Percentiles rank a stretch among this genome's conserved stretches.
Evolutionary conservation across 352 stramenopile species (phyloP).

Genomic region (Thalassiosira hispida): DNA sequence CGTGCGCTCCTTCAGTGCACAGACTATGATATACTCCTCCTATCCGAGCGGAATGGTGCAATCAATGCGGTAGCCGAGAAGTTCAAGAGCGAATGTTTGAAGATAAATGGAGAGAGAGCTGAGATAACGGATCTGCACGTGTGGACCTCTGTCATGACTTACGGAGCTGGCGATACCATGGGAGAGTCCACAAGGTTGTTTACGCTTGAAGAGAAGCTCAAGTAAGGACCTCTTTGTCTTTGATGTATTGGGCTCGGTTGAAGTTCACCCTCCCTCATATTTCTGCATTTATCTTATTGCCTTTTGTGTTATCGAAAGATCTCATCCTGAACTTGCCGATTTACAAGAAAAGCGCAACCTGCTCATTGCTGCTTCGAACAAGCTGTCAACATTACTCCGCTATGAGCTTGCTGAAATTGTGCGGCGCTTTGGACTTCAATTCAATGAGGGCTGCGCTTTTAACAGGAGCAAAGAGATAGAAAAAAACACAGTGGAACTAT

Average conservation of each 20-base stretch:
- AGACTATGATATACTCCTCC: constrained; percentile 42
- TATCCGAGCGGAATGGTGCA: constrained; percentile 59
- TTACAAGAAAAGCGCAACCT: constrained; percentile 29
- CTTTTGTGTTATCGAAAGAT: constrained; percentile 1
- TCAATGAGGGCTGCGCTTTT: constrained; percentile 21
- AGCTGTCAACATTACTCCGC: constrained; percentile 21
- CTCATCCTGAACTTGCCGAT: constrained; percentile 33
- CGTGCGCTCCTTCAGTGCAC: constrained; percentile 50
- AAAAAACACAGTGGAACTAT: constrained; percentile 14
- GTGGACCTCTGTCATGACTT: constrained; percentile 44
- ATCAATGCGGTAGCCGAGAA: constrained; percentile 66
- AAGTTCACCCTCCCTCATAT: neutral
- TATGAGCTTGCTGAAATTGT: constrained; percentile 15
- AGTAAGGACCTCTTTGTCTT: constrained; percentile 24
- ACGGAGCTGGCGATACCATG: constrained; percentile 41
- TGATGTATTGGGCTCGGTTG: neutral
- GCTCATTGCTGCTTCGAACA: constrained; percentile 17
- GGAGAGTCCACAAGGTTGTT: constrained; percentile 46
- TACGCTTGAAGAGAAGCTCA: constrained; percentile 38
- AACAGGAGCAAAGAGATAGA: constrained; percentile 17
- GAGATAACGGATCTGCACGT: constrained; percentile 38
- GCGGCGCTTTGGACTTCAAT: constrained; percentile 15
- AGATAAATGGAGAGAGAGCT: constrained; percentile 9
- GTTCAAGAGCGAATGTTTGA: constrained; percentile 36
- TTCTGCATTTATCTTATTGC: no score